phyloP scores from a whole-genome alignment of 2,329 filamentous ascomycete genomes.

The Diplodia mutila region DNA sequence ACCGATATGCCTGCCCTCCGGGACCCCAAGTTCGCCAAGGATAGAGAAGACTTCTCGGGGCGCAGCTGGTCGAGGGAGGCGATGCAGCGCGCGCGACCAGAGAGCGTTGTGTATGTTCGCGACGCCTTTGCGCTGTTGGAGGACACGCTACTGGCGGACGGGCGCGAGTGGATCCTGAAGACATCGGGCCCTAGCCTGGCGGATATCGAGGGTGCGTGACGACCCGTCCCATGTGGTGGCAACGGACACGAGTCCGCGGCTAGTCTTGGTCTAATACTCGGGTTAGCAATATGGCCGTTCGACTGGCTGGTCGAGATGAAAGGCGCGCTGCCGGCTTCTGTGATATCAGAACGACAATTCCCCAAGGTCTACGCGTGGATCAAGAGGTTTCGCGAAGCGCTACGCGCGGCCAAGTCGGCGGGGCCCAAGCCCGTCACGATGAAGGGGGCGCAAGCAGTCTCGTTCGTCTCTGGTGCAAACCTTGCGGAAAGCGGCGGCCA shows the following conservation, averaged over 20 bases:
- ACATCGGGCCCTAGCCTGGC: constrained; percentile 59
- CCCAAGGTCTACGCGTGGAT: constrained; percentile 69
- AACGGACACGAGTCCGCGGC: constrained; percentile 11
- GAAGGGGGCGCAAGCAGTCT: constrained; percentile 59
- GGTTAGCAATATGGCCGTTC: constrained; percentile 63
- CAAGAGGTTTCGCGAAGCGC: constrained; percentile 58
- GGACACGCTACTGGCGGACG: constrained; percentile 65
- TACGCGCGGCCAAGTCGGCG: constrained; percentile 49
- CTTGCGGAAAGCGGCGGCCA: constrained; percentile 52
- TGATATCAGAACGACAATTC: constrained; percentile 58
- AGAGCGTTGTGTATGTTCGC: constrained; percentile 60
- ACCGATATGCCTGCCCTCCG: constrained; percentile 56
- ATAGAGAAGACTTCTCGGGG: constrained; percentile 56
- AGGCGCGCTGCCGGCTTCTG: constrained; percentile 57
- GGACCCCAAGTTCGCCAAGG: constrained; percentile 63
- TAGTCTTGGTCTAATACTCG: constrained; percentile 10
- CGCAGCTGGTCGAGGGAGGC: constrained; percentile 45
- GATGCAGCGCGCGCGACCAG: constrained; percentile 53
- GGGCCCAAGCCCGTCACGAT: constrained; percentile 50
- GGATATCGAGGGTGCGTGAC: constrained; percentile 64
- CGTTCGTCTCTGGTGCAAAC: constrained; percentile 49
- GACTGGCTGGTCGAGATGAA: constrained; percentile 66
- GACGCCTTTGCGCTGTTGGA: constrained; percentile 64
- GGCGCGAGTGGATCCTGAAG: constrained; percentile 66
- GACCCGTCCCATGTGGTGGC: constrained; percentile 8